A percentile compares a stretch with the other conserved stretches of the same genome.
These are phyloP conservation scores for Nannochloropsis gaditana DNA, from an alignment of 108 stramenopile genomes.

Conservation along the genomic window DNA sequence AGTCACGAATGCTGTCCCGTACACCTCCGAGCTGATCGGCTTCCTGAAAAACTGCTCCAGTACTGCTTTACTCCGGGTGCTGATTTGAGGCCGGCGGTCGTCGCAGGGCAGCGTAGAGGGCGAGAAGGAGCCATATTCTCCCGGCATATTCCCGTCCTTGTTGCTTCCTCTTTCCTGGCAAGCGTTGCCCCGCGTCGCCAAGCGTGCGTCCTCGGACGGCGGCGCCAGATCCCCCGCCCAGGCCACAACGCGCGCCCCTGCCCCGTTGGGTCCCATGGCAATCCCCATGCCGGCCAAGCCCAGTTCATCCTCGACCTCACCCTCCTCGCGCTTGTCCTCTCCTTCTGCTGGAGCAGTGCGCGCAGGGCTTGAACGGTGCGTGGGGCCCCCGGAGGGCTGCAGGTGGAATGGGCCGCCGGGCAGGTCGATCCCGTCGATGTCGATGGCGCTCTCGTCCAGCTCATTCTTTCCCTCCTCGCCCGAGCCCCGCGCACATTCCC, in stretches of 20 bases:
- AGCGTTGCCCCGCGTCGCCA: neutral
- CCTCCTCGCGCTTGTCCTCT: neutral
- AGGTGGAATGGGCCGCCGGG: neutral
- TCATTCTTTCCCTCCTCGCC: neutral
- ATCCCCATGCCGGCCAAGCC: slow-evolving; percentile 17
- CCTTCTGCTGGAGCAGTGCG: neutral
- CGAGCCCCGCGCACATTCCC: too few species aligned
- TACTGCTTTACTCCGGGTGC: slow-evolving; percentile 12
- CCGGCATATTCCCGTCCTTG: neutral
- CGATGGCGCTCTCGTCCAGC: neutral
- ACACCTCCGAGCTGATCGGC: neutral
- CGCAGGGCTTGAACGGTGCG: neutral
- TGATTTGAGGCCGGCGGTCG: neutral
- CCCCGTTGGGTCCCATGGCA: neutral
- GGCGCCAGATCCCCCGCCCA: neutral
- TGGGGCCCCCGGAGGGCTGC: neutral
- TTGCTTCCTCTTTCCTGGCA: neutral
- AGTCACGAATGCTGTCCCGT: slow-evolving; percentile 33
- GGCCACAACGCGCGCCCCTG: neutral
- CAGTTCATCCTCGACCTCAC: neutral
- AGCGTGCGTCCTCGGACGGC: neutral
- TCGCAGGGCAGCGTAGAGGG: neutral
- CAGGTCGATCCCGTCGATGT: neutral
- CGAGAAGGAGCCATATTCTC: neutral
- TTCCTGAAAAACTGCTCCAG: slow-evolving; percentile 8